Base-by-base conservation (phyloP, 805 yeast species). In the Candida namnaoensis region DNA sequence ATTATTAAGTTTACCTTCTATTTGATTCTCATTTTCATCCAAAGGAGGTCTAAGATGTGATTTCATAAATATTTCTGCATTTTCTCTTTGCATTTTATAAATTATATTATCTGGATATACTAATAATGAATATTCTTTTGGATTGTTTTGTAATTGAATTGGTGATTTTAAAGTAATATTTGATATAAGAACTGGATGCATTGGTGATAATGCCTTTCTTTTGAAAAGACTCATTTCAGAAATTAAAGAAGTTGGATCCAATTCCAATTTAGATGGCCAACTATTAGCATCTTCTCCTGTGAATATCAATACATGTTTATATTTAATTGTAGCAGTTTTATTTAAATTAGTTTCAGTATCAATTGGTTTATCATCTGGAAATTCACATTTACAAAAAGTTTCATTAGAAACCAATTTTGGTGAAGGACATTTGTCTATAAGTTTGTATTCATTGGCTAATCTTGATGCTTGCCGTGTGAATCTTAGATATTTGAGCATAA, bases 221-320 rank as follows among this genome's bases (percentile, higher is more conserved):
- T 68, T 68, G 37, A 52, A 44, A 5, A 35, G 41, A n/a, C 64
- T 55, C 14, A 77, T 59, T 19, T 64, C 66, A 3, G 65, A 53
- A 1, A 72, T 65, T 33, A 78, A 51, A 1, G 74, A 64, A 1
- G 60, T 68, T 0, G 76, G 74, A 25, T 60, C 53, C 37, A 66
- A 44, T 43, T 80, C 84, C 34, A 80, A 68, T 46, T 71, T 69
- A 11, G 63, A 60, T 7, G 58, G 58, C 71, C 71, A 66, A 4
- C 56, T 54, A 30, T 32, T 11, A 3, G 55, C 61, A 0, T 56
- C 46, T 3, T 68, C 66, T 15, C 74, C 76, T 30, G 77, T 71
- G 26, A 76, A 58, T 12, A 78, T 65, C 14, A 82, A 52, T 8
- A 76, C 62, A 50, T 81, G 85, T 44, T 76, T 78, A 71, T 76